phyloP scores from a whole-genome alignment of 129 eudicot genomes.

The Calendula officinalis region DNA sequence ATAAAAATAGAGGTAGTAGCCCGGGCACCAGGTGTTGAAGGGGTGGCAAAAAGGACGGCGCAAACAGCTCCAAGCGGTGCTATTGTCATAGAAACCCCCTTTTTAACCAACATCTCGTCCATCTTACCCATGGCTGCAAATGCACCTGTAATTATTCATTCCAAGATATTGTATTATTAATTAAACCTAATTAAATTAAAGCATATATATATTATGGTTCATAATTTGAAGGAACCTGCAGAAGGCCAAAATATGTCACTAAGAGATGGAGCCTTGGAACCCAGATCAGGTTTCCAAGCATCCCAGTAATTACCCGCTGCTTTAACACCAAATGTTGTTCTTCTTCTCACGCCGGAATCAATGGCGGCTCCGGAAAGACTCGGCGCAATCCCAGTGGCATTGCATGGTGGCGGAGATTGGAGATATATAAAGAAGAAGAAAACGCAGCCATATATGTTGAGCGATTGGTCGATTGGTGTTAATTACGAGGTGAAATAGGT shows the following conservation, averaged over 20 bases:
- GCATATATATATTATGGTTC: too few relatives aligned
- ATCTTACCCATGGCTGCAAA: conserved; percentile 95
- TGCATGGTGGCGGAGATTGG: conserved; percentile 24
- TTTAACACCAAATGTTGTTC: not conserved
- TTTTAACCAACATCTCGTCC: conserved; percentile 67
- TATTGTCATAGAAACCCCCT: conserved; percentile 77
- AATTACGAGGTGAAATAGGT: conserved; percentile 1
- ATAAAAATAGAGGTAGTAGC: not conserved
- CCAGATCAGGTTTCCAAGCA: conserved; percentile 64
- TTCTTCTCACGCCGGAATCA: conserved; percentile 17
- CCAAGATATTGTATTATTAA: too few relatives aligned
- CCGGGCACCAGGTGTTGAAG: conserved; percentile 70
- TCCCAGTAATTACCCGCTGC: conserved; percentile 54
- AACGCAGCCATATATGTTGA: conserved; percentile 23
- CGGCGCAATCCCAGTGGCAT: conserved; percentile 19
- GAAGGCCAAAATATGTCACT: conserved; percentile 95
- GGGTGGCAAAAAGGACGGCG: conserved; percentile 81
- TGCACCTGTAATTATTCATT: conserved; percentile 45
- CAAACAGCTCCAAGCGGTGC: conserved; percentile 95
- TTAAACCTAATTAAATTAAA: too few relatives aligned
- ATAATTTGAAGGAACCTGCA: conserved; percentile 44
- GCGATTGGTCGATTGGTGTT: not conserved
- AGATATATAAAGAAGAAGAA: conserved; percentile 23
- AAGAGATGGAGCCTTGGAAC: conserved; percentile 61
- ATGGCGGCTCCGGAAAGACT: not conserved